phyloP scores from a whole-genome alignment of 1,284 basidiomycete species.

The Fomitopsis pinicola region DNA sequence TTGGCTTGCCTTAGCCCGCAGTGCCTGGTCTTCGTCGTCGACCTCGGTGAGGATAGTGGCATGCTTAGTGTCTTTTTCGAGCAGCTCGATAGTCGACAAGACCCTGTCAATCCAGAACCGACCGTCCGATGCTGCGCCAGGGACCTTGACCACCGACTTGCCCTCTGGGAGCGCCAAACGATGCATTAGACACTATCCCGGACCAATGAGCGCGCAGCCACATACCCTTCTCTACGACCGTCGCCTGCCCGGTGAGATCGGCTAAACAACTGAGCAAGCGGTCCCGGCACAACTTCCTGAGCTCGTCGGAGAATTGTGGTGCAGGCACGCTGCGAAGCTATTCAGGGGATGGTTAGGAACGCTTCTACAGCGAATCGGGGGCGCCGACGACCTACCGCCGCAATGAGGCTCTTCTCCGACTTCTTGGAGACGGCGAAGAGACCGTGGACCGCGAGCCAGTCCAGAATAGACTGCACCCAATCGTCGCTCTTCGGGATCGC shows the following conservation, averaged over 20 bases:
- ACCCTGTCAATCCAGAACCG: slow-evolving; percentile 79
- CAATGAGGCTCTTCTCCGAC: slow-evolving; percentile 60
- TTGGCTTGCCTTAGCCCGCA: slow-evolving; percentile 45
- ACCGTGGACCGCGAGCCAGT: slow-evolving; percentile 83
- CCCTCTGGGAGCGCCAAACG: slow-evolving; percentile 23
- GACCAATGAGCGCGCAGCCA: neutral
- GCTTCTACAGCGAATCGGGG: neutral
- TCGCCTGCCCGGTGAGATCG: slow-evolving; percentile 64
- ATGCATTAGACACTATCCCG: neutral
- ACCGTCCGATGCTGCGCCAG: slow-evolving; percentile 66
- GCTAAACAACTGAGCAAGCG: slow-evolving; percentile 75
- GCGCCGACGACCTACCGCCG: slow-evolving; percentile 46
- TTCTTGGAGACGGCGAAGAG: slow-evolving; percentile 78
- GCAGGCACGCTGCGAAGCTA: slow-evolving; percentile 62
- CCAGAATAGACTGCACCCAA: slow-evolving; percentile 72
- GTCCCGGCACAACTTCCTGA: slow-evolving; percentile 62
- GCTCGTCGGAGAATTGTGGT: slow-evolving; percentile 70
- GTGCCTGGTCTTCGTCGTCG: slow-evolving; percentile 53
- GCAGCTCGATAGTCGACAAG: slow-evolving; percentile 51
- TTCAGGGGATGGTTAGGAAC: slow-evolving; percentile 5
- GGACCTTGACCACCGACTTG: slow-evolving; percentile 48
- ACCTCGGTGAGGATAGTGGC: slow-evolving; percentile 50
- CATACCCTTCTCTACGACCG: slow-evolving; percentile 37
- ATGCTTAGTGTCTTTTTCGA: slow-evolving; percentile 74
- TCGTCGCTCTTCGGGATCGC: slow-evolving; percentile 79